Base-by-base conservation (phyloP, 495 filamentous ascomycete species). In the Pyrenula massariospora region DNA sequence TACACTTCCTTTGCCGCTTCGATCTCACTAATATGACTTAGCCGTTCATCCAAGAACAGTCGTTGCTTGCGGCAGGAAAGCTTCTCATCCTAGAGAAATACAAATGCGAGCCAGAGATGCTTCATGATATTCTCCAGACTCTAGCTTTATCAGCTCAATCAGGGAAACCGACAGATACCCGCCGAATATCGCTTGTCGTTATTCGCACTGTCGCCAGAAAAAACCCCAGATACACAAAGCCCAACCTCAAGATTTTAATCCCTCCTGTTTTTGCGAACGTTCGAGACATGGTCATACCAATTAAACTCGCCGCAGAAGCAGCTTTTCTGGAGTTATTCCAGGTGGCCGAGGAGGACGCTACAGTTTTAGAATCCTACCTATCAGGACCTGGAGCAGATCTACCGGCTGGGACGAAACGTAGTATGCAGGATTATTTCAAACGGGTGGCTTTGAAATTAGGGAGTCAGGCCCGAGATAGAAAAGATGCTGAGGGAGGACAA, bases 391-490 rank as follows among this genome's bases (percentile, higher is more conserved):
- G 83, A 20, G 62, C 73, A 53, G 82, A 80, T 0, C 68, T 95
- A 31, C 73, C 80, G 2, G 73, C 86, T 0, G 84, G 78, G 10
- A 80, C 79, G 25, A 94, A 94, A 78, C 74, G 93, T 56, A 91
- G 87, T 66, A 96, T 97, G 88, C 81, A 85, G 50, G 93, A 98
- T 63, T 98, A 98, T 72, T 97, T 97, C 73, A 96, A 95, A 77
- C 78, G 94, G 15, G 84, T 97, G 49, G 88, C 88, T 12, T 68
- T 95, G 56, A 78, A 91, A 62, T 70, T 97, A 20, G 91, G 84
- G 1, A 80, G 70, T 54, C 93, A 96, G 66, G 88, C 89, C 0
- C 77, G 89, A 59, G 93, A 97, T 68, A 77, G 91, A 62, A 86
- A 78, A 64, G 88, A 94, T 62, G 94, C 94, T 8, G 89, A 95